These are phyloP conservation scores for Seiridium cupressi DNA, from an alignment of 2,329 filamentous ascomycete species.

Conservation along the genomic window DNA sequence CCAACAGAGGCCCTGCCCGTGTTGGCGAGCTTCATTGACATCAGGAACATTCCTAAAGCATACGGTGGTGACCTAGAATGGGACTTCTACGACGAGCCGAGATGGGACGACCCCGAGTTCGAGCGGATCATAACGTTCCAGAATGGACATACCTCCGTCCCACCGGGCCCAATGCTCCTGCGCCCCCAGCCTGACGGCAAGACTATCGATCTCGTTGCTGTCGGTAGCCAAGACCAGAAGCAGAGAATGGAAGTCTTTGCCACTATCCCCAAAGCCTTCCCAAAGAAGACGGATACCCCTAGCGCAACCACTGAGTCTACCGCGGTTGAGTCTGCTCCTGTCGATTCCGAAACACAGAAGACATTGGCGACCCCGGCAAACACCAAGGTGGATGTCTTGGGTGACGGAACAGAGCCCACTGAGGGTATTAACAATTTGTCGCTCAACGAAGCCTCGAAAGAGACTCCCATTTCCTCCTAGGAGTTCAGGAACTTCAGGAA, in stretches of 20 bases:
- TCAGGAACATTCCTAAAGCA: slow-evolving; percentile 78
- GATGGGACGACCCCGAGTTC: slow-evolving; percentile 40
- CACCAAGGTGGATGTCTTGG: background rate
- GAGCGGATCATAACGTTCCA: slow-evolving; percentile 46
- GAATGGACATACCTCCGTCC: slow-evolving; percentile 51
- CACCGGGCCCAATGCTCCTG: slow-evolving; percentile 58
- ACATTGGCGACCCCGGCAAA: slow-evolving; percentile 5
- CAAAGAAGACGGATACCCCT: slow-evolving; percentile 18
- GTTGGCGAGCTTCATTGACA: slow-evolving; percentile 78
- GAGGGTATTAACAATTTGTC: background rate
- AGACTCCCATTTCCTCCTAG: background rate
- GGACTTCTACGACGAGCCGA: slow-evolving; percentile 74
- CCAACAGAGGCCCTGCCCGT: slow-evolving; percentile 72
- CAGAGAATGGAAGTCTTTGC: slow-evolving; percentile 47
- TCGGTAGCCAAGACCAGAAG: slow-evolving; percentile 46
- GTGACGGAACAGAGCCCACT: slow-evolving; percentile 6
- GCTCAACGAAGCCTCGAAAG: slow-evolving; percentile 11
- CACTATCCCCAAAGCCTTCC: slow-evolving; percentile 45
- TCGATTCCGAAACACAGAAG: slow-evolving; percentile 12
- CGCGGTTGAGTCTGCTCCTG: slow-evolving; percentile 11
- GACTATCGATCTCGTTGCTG: slow-evolving; percentile 50
- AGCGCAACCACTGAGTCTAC: background rate
- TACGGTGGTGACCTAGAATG: slow-evolving; percentile 89
- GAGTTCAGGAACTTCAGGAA: background rate
- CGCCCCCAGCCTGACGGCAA: slow-evolving; percentile 43